Conservation (phyloP, 2,329 filamentous ascomycete species). For the Ceratocystis lukuohia region DNA sequence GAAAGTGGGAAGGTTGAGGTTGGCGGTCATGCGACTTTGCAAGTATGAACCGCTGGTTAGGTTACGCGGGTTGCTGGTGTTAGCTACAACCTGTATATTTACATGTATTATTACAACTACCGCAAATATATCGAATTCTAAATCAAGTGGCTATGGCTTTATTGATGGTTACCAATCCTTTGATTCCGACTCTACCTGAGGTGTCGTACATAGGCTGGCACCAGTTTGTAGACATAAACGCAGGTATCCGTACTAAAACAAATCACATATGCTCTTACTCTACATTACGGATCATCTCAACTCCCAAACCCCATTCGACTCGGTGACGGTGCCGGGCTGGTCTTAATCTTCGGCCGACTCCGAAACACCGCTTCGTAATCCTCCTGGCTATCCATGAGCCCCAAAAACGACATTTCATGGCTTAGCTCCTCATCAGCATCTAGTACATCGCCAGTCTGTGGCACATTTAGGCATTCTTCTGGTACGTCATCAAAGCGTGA, state of each 20-base stretch:
- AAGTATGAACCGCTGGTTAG: not conserved
- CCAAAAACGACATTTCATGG: slow-evolving; percentile 42
- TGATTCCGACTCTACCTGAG: no score
- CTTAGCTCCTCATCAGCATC: slow-evolving; percentile 18
- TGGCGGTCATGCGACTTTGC: not conserved
- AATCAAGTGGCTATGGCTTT: not conserved
- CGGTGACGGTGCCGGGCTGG: slow-evolving; percentile 52
- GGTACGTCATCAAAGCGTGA: slow-evolving; percentile 28
- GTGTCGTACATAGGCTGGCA: no score
- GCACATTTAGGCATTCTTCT: slow-evolving; percentile 28
- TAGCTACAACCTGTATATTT: slow-evolving; percentile 11
- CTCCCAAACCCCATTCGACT: slow-evolving; percentile 19
- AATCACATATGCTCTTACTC: no score
- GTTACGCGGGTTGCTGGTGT: not conserved
- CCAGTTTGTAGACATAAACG: no score
- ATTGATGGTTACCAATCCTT: no score
- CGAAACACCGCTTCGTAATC: slow-evolving; percentile 78
- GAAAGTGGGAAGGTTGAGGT: not conserved
- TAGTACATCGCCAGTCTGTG: slow-evolving; percentile 22
- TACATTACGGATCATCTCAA: not conserved
- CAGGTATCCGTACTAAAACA: no score
- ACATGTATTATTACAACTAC: slow-evolving; percentile 16
- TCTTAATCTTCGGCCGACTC: slow-evolving; percentile 65
- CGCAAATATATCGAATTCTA: not conserved
- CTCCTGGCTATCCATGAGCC: slow-evolving; percentile 52